These are phyloP conservation scores for Fennellomyces sp. DNA, from an alignment of 371 early-diverging fungal species.

Conservation along the genomic window DNA sequence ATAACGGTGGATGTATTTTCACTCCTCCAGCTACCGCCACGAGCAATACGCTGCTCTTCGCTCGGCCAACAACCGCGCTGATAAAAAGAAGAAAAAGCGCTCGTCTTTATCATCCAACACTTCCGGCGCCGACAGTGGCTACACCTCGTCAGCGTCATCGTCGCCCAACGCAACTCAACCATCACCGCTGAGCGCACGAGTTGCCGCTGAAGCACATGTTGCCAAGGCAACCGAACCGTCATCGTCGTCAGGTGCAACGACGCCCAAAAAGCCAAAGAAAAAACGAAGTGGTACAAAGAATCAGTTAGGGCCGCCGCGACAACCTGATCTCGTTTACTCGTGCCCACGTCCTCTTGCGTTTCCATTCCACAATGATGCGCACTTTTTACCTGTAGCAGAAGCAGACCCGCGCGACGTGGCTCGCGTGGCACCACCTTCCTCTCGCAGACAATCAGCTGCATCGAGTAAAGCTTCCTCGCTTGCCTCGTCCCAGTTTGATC, in stretches of 20 bases:
- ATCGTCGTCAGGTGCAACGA: neutral
- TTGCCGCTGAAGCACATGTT: constrained; percentile 7
- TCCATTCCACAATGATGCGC: constrained; percentile 57
- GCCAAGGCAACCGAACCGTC: no score
- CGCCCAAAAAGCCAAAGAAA: constrained; percentile 14
- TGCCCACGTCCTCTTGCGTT: constrained; percentile 54
- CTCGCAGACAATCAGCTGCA: constrained; percentile 9
- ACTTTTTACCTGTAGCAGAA: constrained; percentile 55
- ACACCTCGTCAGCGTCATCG: constrained; percentile 39
- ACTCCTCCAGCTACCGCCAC: constrained; percentile 39
- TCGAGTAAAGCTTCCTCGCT: constrained; percentile 11
- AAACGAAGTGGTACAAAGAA: constrained; percentile 24
- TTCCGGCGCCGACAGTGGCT: constrained; percentile 47
- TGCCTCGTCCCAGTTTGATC: constrained; percentile 18
- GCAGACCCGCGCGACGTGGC: constrained; percentile 54
- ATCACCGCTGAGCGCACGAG: constrained; percentile 9
- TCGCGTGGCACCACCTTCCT: constrained; percentile 33
- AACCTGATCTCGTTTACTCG: constrained; percentile 50
- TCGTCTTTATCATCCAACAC: constrained; percentile 36
- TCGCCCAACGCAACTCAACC: constrained; percentile 21
- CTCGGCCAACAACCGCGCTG: constrained; percentile 14
- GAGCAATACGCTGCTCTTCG: constrained; percentile 38
- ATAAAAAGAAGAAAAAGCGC: constrained; percentile 24
- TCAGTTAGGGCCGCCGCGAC: constrained; percentile 30
- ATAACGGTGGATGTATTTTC: constrained; percentile 31